Base-by-base conservation (phyloP, 1,284 basidiomycete genomes). In the Fistulinella cinereoalba region DNA sequence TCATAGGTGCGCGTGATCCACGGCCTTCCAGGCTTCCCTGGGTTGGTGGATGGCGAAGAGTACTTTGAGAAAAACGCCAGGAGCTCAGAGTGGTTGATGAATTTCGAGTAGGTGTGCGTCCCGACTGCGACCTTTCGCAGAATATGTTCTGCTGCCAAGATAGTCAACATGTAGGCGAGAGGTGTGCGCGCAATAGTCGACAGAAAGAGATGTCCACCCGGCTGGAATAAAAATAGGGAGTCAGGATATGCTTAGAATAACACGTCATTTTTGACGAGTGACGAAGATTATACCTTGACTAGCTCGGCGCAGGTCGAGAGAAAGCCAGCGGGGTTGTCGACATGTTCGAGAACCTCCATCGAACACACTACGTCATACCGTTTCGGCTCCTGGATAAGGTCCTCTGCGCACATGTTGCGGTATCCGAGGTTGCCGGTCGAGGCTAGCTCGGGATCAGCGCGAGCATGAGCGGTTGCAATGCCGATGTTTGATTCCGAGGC, bases 311-410 rank as follows among this genome's bases (percentile, higher is more conserved):
- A 87, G 39, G 85, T 84, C 37, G 80, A 73, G 42, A 97, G 74
- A 67, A 99, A 99, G 7, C 79, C 77, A 11, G 81, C 75, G 1
- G 97, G 96, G 56, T 94, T 84, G 62, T 97, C 88, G 49, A 99
- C 97, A 62, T 99, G 97, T 71, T 99, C 97, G 36, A 99, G 65
- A 15, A 99, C 95, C 65, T 99, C 97, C 93, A 99, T 94, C 10
- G 93, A 90, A 65, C 93, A 97, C 13, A 99, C 94, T 7, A 96
- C 76, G 65, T 99, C 96, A 63, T 88, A 99, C 37, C 76, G 77
- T 54, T 77, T 77, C 24, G 77, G 65, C 9, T 82, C 79, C 19
- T 76, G 60, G 11, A 84, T 65, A 3, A 93, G 76, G 1, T 77
- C 75, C 64, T 98, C 96, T 0, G 90, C 93, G 0, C 89, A 77